Base-by-base conservation (phyloP, 805 yeast species). In the Yarrowia divulgata region DNA sequence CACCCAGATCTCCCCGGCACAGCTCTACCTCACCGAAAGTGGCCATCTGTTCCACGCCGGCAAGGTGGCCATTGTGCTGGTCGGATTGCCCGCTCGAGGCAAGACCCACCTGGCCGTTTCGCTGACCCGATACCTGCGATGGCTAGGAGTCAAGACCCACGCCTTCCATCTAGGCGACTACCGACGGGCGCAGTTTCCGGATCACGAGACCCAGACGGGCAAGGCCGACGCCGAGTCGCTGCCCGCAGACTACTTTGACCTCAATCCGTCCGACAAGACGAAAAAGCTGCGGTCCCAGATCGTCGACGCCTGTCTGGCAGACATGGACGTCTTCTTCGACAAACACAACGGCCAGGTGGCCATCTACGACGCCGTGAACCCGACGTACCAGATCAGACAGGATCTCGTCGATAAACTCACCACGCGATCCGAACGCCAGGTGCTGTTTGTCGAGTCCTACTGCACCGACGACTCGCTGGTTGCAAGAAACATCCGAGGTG, bases 21-120 rank as follows among this genome's bases (percentile, higher is more conserved):
- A 94, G 79, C 81, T 93, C 55, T 94, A 94, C 77, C 88, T 96
- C 13, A 94, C 98, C 0, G 97, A 92, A 70, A 87, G 93, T 0
- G 99, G 99, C 0, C 85, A 92, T 72, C 82, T 95, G 74, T 95
- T 91, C 80, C 98, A 95, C 75, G 98, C 99, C 5, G 99, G 99
- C 3, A 90, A 91, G 74, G 87, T 95, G 54, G 87, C 97, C 74
- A 89, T 95, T 67, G 91, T 90, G 4, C 83, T 95, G 73, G 94
- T 91, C 5, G 99, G 99, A 0, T 82, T 93, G 70, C 98, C 99
- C 1, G 98, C 97, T 0, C 84, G 98, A 60, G 98, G 98, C 1
- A 95, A 95, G 77, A 95, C 99, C 1, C 92, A 93, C 77, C 82
- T 94, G 64, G 90, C 97, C 7, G 98, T 94, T 48, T 89, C 97